These are phyloP conservation scores for Auricularia sp. DNA, from an alignment of 768 basidiomycete genomes.

Conservation along the genomic window DNA sequence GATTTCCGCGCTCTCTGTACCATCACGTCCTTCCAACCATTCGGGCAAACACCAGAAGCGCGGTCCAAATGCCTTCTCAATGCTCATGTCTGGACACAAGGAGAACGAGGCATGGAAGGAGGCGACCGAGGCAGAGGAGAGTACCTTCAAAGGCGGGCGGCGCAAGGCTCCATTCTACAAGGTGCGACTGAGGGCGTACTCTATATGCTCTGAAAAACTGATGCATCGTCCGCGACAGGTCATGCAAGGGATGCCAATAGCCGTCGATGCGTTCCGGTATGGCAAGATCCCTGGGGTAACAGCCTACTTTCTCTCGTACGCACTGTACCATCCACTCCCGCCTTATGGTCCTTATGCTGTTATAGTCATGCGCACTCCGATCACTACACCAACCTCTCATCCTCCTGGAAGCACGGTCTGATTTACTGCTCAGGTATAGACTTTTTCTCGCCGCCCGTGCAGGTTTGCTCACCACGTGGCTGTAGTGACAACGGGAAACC, in stretches of 20 bases:
- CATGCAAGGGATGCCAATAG: conserved; percentile 92
- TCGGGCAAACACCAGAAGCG: conserved; percentile 6
- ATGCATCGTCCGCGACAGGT: conserved; percentile 17
- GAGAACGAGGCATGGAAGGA: conserved; percentile 83
- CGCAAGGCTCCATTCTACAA: conserved; percentile 93
- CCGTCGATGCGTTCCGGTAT: conserved; percentile 95
- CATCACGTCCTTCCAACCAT: conserved; percentile 11
- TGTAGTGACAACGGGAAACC: conserved; percentile 71
- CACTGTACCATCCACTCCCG: conserved; percentile 10
- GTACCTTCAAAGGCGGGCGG: conserved; percentile 39
- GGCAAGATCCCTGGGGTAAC: conserved; percentile 82
- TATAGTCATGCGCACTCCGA: conserved; percentile 91
- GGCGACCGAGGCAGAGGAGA: conserved; percentile 46
- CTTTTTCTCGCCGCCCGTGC: background rate
- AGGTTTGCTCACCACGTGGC: conserved; percentile 3
- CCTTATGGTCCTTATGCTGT: background rate
- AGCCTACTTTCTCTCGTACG: conserved; percentile 86
- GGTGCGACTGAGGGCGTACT: conserved; percentile 25
- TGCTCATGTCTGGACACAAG: conserved; percentile 82
- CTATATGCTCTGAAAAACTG: conserved; percentile 1
- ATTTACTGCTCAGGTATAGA: conserved; percentile 79
- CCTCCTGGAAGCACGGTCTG: conserved; percentile 81
- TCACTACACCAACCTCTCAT: conserved; percentile 87
- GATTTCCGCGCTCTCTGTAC: conserved; percentile 14
- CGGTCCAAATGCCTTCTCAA: conserved; percentile 49